Evolutionary conservation across 306 rosid genomes (phyloP).

Genomic region (Ammopiptanthus mongolicus): DNA sequence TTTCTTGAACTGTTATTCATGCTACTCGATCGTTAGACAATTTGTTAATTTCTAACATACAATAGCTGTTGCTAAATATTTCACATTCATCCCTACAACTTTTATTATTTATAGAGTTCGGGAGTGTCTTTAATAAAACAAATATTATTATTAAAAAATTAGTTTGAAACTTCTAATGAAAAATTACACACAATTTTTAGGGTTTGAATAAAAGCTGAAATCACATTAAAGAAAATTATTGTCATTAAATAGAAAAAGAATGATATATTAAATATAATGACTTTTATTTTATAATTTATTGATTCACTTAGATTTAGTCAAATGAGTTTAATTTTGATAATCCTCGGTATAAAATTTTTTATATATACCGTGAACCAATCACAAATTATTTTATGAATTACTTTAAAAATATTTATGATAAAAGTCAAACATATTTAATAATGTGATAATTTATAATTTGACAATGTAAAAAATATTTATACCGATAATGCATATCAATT

Average conservation of each 20-base stretch:
- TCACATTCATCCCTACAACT: not conserved
- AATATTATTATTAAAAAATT: not conserved
- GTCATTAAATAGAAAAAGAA: too few relatives aligned
- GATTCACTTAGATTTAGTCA: not conserved
- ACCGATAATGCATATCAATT: too few relatives aligned
- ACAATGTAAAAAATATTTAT: too few relatives aligned
- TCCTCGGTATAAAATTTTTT: too few relatives aligned
- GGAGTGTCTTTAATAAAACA: not conserved
- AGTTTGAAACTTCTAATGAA: not conserved
- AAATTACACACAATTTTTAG: not conserved
- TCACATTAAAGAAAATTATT: not conserved
- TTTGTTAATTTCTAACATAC: not conserved
- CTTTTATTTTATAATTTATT: not conserved
- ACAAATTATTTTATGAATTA: too few relatives aligned
- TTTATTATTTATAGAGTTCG: not conserved
- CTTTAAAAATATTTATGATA: too few relatives aligned
- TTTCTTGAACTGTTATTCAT: not conserved
- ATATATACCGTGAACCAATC: too few relatives aligned
- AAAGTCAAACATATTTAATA: too few relatives aligned
- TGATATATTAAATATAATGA: not conserved
- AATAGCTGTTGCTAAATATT: not conserved
- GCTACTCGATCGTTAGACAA: not conserved
- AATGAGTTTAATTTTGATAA: too few relatives aligned
- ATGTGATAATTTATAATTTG: too few relatives aligned
- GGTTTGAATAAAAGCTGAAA: too few relatives aligned